phyloP scores from a whole-genome alignment of 768 basidiomycete genomes.

The Mrakia gelida region DNA sequence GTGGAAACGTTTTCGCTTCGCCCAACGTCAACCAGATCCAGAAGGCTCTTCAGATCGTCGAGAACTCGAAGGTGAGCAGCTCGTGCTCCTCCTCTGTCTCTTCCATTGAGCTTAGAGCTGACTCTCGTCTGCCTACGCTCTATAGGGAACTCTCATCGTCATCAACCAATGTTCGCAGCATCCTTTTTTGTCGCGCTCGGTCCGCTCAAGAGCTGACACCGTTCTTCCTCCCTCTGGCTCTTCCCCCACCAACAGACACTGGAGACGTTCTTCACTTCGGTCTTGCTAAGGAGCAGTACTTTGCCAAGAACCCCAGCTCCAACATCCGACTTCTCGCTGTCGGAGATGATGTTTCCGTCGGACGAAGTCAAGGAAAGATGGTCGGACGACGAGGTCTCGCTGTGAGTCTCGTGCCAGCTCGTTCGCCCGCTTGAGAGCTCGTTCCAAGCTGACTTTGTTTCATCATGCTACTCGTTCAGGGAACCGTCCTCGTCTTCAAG shows the following conservation, averaged over 20 bases:
- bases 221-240: background rate
- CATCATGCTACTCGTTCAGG: constrained; percentile 5
- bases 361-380: constrained; percentile 44
- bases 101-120: background rate
- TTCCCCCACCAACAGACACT: constrained; percentile 35
- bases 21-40: constrained; percentile 32
- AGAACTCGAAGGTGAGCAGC: constrained; percentile 26
- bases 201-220: background rate
- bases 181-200: background rate
- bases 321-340: constrained; percentile 43
- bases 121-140: background rate
- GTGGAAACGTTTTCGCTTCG: constrained; percentile 31
- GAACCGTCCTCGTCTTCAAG: constrained; percentile 48
- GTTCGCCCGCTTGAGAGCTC: background rate
- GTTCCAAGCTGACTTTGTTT: background rate
- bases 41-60: constrained; percentile 31
- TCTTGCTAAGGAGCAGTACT: constrained; percentile 44
- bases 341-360: constrained; percentile 49
- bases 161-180: constrained; percentile 33
- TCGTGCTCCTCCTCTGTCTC: background rate
- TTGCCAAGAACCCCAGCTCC: constrained; percentile 32
- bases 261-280: constrained; percentile 49
- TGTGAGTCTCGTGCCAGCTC: background rate
- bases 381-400: constrained; percentile 46
- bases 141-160: constrained; percentile 38